Conservation (phyloP, 2,329 filamentous ascomycete genomes). For the Hypoxylon sp. region DNA sequence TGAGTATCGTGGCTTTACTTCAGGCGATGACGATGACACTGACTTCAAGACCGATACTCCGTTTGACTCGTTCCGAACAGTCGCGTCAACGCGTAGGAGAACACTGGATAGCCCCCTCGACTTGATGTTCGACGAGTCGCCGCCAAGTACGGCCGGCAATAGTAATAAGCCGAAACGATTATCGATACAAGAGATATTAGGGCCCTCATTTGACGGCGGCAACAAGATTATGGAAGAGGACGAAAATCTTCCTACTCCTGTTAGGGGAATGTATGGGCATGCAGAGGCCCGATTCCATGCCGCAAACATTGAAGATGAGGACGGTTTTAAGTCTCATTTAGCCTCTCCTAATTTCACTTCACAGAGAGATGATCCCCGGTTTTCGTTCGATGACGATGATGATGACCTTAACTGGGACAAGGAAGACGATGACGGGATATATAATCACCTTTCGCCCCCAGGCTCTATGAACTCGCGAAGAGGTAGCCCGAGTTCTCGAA, state of each 20-base stretch:
- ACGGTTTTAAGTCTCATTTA: constrained; percentile 43
- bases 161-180: constrained; percentile 64
- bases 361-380: constrained; percentile 60
- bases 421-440: constrained; percentile 65
- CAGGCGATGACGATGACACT: constrained; percentile 81
- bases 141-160: constrained; percentile 68
- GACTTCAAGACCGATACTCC: constrained; percentile 82
- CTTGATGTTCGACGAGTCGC: constrained; percentile 85
- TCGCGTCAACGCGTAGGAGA: constrained; percentile 74
- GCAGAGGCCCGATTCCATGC: constrained; percentile 46
- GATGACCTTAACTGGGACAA: constrained; percentile 74
- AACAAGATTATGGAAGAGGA: constrained; percentile 73
- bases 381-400: constrained; percentile 69
- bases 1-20: constrained; percentile 74
- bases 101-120: constrained; percentile 79
- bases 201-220: constrained; percentile 66
- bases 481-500: constrained; percentile 66
- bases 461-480: constrained; percentile 66
- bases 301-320: constrained; percentile 42
- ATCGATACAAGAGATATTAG: constrained; percentile 71
- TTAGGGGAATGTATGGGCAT: constrained; percentile 55
- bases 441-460: constrained; percentile 70
- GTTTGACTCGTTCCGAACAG: constrained; percentile 81
- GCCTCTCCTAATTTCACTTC: constrained; percentile 52
- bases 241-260: constrained; percentile 66